Evolutionary conservation across 163 green algal species (phyloP).

Genomic region (Chloroidium sp.): DNA sequence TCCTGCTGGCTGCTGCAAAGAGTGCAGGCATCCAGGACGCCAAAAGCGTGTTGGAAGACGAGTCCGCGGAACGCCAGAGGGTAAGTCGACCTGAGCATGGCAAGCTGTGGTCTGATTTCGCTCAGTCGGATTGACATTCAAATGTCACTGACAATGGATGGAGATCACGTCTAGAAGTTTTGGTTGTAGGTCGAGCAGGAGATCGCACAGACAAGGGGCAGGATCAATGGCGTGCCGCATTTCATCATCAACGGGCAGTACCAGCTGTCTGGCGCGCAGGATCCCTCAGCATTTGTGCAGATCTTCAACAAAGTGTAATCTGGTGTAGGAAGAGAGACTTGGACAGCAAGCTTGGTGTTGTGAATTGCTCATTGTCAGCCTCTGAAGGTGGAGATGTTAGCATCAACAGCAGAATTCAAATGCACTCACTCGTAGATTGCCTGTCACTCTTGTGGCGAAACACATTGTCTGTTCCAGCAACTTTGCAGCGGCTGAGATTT

Average conservation of each 20-base stretch:
- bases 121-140: neutral
- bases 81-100: neutral
- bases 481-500: too few relatives aligned
- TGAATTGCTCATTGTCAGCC: too few relatives aligned
- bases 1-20: slow-evolving; percentile 33
- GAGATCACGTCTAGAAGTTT: neutral
- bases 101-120: neutral
- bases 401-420: too few relatives aligned
- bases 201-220: neutral
- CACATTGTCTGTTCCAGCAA: too few relatives aligned
- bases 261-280: neutral
- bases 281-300: neutral
- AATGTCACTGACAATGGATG: neutral
- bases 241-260: neutral
- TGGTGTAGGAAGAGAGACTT: too few relatives aligned
- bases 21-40: slow-evolving; percentile 17
- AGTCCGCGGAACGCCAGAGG: neutral
- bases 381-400: too few relatives aligned
- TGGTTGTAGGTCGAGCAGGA: neutral
- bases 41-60: slow-evolving; percentile 18
- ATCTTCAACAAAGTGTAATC: neutral
- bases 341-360: too few relatives aligned
- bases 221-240: neutral
- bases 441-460: too few relatives aligned
- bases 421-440: too few relatives aligned